phyloP scores from a whole-genome alignment of 768 basidiomycete species.

The Boletus rex-veris region DNA sequence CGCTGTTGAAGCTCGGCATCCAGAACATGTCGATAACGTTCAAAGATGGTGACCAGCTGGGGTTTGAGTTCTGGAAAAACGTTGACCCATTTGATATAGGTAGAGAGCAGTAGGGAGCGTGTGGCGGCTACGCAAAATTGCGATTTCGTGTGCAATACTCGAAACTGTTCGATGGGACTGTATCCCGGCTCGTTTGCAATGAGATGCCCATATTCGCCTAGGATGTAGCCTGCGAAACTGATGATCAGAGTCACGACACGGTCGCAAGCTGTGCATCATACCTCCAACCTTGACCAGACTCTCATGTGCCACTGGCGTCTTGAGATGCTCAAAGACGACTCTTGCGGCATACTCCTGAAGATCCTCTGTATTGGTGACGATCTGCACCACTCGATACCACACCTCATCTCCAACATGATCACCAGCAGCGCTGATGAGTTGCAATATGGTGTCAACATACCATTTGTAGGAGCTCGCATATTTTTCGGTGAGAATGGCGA shows the following conservation, averaged over 20 bases:
- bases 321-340: conserved; percentile 87
- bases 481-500: conserved; percentile 98
- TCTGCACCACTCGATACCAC: conserved; percentile 98
- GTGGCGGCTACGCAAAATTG: conserved; percentile 93
- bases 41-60: conserved; percentile 91
- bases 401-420: conserved; percentile 99
- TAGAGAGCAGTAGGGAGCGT: conserved; percentile 87
- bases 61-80: conserved; percentile 98
- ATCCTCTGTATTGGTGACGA: conserved; percentile 98
- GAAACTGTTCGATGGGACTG: conserved; percentile 93
- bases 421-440: conserved; percentile 93
- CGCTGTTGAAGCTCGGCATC: conserved; percentile 97
- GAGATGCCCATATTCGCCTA: conserved; percentile 97
- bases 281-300: conserved; percentile 96
- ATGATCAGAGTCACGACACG: conserved; percentile 10
- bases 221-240: conserved; percentile 74
- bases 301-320: conserved; percentile 81
- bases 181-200: conserved; percentile 94
- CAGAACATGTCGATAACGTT: conserved; percentile 94
- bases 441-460: conserved; percentile 98
- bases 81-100: conserved; percentile 99
- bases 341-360: conserved; percentile 94
- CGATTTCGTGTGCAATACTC: conserved; percentile 88
- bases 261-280: conserved; percentile 32
- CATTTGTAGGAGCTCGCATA: conserved; percentile 97